Percentiles rank a stretch among this genome's conserved stretches.
These are phyloP conservation scores for Yamadazyma ubonensis DNA, from an alignment of 805 yeast species.

Conservation along the genomic window DNA sequence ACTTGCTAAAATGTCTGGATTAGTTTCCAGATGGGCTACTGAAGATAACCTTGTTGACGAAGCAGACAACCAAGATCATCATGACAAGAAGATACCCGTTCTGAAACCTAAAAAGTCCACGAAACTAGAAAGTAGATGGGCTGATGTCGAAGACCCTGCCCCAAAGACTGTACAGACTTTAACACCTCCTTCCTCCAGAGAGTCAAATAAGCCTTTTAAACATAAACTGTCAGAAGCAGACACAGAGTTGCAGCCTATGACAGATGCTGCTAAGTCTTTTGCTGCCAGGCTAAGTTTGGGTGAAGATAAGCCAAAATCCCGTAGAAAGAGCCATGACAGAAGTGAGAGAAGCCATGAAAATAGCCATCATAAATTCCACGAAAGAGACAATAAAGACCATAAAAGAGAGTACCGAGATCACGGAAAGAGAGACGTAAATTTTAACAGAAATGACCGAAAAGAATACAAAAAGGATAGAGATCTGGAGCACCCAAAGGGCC, in stretches of 20 bases:
- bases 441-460: background rate
- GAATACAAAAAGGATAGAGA: background rate
- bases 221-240: constrained; percentile 1
- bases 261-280: constrained; percentile 30
- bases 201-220: constrained; percentile 2
- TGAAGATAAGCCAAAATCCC: background rate
- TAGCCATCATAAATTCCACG: background rate
- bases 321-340: background rate
- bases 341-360: background rate
- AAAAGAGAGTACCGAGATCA: background rate
- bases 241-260: constrained; percentile 23
- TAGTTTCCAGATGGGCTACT: constrained; percentile 37
- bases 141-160: constrained; percentile 17
- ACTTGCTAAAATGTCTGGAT: constrained; percentile 8
- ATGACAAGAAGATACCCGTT: background rate
- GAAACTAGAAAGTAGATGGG: constrained; percentile 35
- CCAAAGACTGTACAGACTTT: no score
- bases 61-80: constrained; percentile 3
- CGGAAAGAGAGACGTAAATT: background rate
- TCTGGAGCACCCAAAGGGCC: background rate
- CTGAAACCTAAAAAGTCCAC: constrained; percentile 2
- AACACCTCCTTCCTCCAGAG: constrained; percentile 7
- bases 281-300: constrained; percentile 35
- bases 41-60: constrained; percentile 18
- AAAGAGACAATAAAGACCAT: background rate